Base-by-base conservation (phyloP, 2,329 filamentous ascomycete species). In the Juglanconis sp. region DNA sequence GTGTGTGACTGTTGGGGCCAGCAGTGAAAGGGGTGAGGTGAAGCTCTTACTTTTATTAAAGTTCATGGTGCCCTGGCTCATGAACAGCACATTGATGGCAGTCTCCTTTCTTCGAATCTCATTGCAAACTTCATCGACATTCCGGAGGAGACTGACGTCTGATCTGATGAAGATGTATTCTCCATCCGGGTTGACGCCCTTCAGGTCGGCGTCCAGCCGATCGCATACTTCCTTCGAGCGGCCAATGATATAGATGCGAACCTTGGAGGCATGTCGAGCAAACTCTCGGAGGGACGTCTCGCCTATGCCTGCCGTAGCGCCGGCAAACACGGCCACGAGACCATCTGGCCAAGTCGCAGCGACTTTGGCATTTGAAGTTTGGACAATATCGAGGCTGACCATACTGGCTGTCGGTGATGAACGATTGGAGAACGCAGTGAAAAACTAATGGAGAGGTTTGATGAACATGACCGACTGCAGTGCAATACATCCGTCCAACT, bases 301-400 rank as follows among this genome's bases (percentile, higher is more conserved):
- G 7, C 82, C 82, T 48, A 86, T 83, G 17, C 82, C 82, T 40
- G 75, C 76, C 5, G 82, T 86, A 34, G 77, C 82, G 38, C 82
- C 81, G 3, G 81, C 76, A 57, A 84, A 84, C 30, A 83, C 75
- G 50, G 76, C 78, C 4, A 80, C 75, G 3, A 79, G 66, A 3
- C 69, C 71, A 4, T 64, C 15, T 35, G 66, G 63, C 36, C 70
- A 56, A 55, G 63, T 46, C 17, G 59, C 61, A 36, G 65, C 68
- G 65, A 76, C 17, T n/a, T 65, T 64, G 7, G 64, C 65, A 63
- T 79, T 79, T 7, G 77, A 78, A 10, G 67, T 64, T n/a, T 68
- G 72, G 36, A 78, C 46, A 7, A 46, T 50, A 35, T 59, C 57
- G 8, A 59, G 46, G 11, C 13, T 34, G 6, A 59, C 57, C 57